Evolutionary conservation across 106 monocot species (phyloP), one percentile per base, ranked within the genome.

Genomic region (Chionographis japonica): DNA sequence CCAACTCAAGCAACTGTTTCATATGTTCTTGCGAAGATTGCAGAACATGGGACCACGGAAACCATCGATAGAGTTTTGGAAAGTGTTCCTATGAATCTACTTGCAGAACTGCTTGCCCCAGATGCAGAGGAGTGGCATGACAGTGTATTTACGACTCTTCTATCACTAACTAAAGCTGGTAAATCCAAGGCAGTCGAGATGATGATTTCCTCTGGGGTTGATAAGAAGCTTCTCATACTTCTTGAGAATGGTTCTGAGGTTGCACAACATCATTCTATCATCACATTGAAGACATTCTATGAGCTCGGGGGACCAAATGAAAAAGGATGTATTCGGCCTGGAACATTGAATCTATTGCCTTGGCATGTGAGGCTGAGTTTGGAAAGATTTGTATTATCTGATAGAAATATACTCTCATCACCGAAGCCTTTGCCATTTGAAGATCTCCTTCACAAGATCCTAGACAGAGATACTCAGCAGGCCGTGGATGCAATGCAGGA

Each of bases 331-430:
- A 37, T 85, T 35, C 63, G 8, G 37, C 69, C 70, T 61, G 73
- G 58, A 41, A 63, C 19, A 17, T 37, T 85, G 70, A 77, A 67
- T 58, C 77, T 50, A 16, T 71, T 85, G 66, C 85, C 85, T 36
- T 85, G 85, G 85, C 52, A 85, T 67, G 85, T 54, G 40, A 80
- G 80, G 49, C 62, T 74, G n/a, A 77, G 77, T 12, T 54, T 85
- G 63, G 85, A 85, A 58, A 77, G 70, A 60, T 80, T 77, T 27
- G 54, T 81, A 17, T 10, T 65, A 39, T 65, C 65, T 8, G 80
- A 80, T 15, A 60, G 42, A 63, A 68, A 53, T n/a, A 54, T 55
- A 11, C 20, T 38, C 10, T 54, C 16, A 18, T 81, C 77, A 52
- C 80, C 80, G 56, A 80, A 77, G 56, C 70, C 74, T n/a, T 69